Evolutionary conservation across 1,284 basidiomycete species (phyloP).

Genomic region (Microbotryum lychnidis-dioicae): DNA sequence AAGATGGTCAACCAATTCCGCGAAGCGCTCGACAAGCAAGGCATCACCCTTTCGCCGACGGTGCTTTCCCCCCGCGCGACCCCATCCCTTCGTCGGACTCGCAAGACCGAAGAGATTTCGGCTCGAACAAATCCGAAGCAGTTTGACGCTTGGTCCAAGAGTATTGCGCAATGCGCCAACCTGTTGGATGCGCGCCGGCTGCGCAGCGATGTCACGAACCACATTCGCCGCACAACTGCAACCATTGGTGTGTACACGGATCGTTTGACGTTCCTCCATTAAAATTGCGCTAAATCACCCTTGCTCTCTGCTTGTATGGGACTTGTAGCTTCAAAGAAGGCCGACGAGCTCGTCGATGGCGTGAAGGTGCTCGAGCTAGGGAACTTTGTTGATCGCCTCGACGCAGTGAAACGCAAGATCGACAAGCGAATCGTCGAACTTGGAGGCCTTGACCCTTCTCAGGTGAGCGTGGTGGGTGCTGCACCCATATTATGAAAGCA

Average conservation of each 20-base stretch:
- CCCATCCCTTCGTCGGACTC: neutral
- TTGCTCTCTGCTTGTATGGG: neutral
- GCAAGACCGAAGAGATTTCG: slow-evolving; percentile 32
- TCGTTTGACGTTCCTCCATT: neutral
- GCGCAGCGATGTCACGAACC: slow-evolving; percentile 78
- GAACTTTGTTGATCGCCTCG: slow-evolving; percentile 77
- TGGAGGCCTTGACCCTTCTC: slow-evolving; percentile 53
- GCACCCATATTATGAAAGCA: neutral
- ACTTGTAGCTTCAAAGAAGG: slow-evolving; percentile 5
- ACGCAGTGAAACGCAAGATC: slow-evolving; percentile 73
- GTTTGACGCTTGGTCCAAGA: slow-evolving; percentile 80
- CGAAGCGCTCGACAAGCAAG: slow-evolving; percentile 42
- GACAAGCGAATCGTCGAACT: slow-evolving; percentile 75
- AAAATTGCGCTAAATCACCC: neutral
- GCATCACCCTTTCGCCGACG: slow-evolving; percentile 1
- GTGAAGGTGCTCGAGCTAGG: slow-evolving; percentile 46
- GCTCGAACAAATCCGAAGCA: slow-evolving; percentile 49
- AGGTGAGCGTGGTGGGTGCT: neutral
- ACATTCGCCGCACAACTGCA: slow-evolving; percentile 68
- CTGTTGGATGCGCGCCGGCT: slow-evolving; percentile 79
- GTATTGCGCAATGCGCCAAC: slow-evolving; percentile 70
- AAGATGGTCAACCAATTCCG: slow-evolving; percentile 49
- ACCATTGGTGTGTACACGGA: slow-evolving; percentile 37
- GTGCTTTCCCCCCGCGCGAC: neutral
- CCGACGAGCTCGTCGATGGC: slow-evolving; percentile 66